Percentiles rank a stretch among this genome's conserved stretches.
Conservation (phyloP, 169 alveolate species). For the Plasmodium vivax region DNA sequence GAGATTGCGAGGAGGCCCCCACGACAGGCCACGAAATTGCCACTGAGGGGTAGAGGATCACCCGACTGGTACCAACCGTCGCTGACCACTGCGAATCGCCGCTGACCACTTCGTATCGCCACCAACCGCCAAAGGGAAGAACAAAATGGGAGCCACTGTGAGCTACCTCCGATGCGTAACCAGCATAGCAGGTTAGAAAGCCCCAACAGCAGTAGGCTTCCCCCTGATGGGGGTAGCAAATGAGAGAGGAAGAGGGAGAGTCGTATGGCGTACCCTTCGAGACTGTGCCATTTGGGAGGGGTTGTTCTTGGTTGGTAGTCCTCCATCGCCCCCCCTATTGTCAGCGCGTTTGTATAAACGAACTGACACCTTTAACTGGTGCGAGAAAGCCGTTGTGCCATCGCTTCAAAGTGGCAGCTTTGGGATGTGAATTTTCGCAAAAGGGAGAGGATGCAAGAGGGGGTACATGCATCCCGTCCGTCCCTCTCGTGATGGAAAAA, state of each 20-base stretch:
- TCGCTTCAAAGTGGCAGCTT: neutral
- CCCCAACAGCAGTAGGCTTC: neutral
- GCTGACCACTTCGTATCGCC: neutral
- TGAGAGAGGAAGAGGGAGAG: neutral
- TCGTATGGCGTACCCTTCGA: neutral
- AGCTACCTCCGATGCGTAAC: constrained; percentile 49
- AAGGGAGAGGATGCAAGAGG: neutral
- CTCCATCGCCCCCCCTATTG: no score
- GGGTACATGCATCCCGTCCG: neutral
- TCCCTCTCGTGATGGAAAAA: neutral
- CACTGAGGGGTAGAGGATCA: neutral
- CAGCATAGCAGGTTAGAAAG: constrained; percentile 41
- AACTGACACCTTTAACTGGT: no score
- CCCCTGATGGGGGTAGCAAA: neutral
- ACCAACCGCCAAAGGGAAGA: neutral
- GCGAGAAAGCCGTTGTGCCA: neutral
- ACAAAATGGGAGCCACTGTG: constrained; percentile 41
- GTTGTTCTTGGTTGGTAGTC: no score
- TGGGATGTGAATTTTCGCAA: neutral
- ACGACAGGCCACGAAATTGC: neutral
- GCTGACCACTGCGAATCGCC: neutral
- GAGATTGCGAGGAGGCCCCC: neutral
- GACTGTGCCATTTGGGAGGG: no score
- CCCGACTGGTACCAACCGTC: neutral
- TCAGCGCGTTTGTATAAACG: no score